phyloP scores from a whole-genome alignment of 2,329 filamentous ascomycete genomes.

The Orbilia oligospora region DNA sequence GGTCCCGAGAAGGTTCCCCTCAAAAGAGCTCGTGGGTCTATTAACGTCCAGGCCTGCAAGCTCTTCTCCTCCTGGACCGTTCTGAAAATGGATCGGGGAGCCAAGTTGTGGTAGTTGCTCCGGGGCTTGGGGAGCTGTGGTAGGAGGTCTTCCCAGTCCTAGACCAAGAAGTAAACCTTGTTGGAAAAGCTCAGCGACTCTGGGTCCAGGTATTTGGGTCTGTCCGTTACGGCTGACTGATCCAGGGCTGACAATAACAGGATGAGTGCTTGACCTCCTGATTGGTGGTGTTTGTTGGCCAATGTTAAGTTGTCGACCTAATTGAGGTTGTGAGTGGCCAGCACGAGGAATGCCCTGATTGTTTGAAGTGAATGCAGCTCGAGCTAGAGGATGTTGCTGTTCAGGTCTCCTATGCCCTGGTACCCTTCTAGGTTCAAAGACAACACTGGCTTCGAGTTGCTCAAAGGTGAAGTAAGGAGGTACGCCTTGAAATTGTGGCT shows the following conservation, averaged over 20 bases:
- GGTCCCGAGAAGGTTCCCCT: background rate
- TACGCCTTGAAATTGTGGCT: background rate
- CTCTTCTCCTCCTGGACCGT: background rate
- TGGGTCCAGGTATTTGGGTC: background rate
- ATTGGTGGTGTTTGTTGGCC: background rate
- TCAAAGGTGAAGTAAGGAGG: background rate
- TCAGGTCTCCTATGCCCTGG: background rate
- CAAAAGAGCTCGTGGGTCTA: background rate
- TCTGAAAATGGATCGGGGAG: slow-evolving; percentile 1
- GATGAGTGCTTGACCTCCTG: background rate
- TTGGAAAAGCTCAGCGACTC: background rate
- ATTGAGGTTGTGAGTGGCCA: background rate
- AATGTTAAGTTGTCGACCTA: background rate
- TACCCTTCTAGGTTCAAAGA: background rate
- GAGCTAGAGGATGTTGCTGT: slow-evolving; percentile 10
- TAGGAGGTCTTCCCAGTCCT: background rate
- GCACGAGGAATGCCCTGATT: background rate
- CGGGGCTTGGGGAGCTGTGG: background rate
- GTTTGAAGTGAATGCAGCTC: background rate
- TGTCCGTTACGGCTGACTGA: background rate
- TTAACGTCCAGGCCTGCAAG: background rate
- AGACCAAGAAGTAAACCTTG: background rate
- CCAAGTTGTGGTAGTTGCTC: background rate
- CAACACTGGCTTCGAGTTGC: background rate
- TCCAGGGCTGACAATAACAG: background rate